Evolutionary conservation across 2,329 filamentous ascomycete species (phyloP), one percentile per base, ranked within the genome.

Genomic region (Aspergillaceae sp.): DNA sequence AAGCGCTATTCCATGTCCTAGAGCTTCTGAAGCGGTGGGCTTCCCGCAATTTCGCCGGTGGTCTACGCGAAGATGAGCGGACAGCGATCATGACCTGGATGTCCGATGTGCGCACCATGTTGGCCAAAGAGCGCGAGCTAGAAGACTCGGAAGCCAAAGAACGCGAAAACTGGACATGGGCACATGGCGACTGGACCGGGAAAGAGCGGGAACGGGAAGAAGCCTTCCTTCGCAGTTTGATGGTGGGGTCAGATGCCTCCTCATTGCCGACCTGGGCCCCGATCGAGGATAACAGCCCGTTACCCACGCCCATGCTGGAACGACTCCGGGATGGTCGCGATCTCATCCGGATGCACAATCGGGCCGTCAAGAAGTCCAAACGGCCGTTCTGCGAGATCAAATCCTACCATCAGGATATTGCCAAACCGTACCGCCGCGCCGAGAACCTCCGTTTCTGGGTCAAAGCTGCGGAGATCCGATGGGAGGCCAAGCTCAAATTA

Each of bases 391-490:
- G 90, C 44, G 80, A 87, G 51, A 96, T 98, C 61, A 88, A 87
- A 47, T 78, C 79, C 7, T 96, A 85, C 66, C 92, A 97, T 65
- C 83, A 82, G n/a, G 89, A 98, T 65, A 91, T 92, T 7, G 83
- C 82, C 49, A 97, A 97, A 69, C 92, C 92, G 0, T 98, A 98
- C 65, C 84, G 92, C 42, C 84, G 84, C 51, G 88, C 90, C 3
- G 92, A 98, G 57, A 98, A 98, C 64, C 75, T 98, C 51, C 81
- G 89, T 36, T 98, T 86, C 73, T 98, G 92, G 91, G 79, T 86
- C 68, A 98, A 98, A 72, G 92, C 91, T 1, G 89, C 90, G 5
- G 90, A 98, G 70, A 75, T 97, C 48, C 82, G 92, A 46, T 98
- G 91, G 83, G 92, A 97, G 68, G 79, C 90, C 35, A 78, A 86